Evolutionary conservation across 116 monocot species (phyloP).

Genomic region (Zostera marina): DNA sequence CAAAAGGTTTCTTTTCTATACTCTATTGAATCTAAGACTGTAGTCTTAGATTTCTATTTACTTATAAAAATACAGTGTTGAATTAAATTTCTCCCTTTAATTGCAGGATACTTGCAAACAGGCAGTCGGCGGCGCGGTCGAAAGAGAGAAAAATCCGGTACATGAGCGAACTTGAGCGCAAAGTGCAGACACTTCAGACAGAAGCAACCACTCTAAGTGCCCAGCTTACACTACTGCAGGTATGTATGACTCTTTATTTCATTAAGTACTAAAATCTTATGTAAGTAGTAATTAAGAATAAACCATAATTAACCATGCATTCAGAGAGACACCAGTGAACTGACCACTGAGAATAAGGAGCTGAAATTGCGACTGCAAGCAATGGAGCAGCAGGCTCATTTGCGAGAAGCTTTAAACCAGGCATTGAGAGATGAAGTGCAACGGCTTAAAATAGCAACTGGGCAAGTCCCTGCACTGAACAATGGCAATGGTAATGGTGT

Average conservation of each 20-base stretch:
- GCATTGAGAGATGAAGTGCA: constrained; percentile 72
- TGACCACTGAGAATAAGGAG: constrained; percentile 65
- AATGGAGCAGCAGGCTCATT: constrained; percentile 72
- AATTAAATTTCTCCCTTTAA: not conserved
- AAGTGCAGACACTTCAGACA: constrained; percentile 76
- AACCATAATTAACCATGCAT: too few relatives aligned
- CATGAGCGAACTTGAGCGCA: constrained; percentile 64
- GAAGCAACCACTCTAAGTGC: constrained; percentile 79
- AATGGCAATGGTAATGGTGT: constrained; percentile 16
- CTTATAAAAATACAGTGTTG: not conserved
- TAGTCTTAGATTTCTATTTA: not conserved
- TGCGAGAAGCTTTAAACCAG: constrained; percentile 73
- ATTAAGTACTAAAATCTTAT: not conserved
- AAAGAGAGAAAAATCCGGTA: constrained; percentile 76
- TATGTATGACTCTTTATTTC: constrained; percentile 5
- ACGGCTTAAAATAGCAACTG: constrained; percentile 63
- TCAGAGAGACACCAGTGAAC: constrained; percentile 58
- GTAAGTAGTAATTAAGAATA: too few relatives aligned
- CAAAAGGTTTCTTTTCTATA: constrained; percentile 18
- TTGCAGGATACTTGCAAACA: constrained; percentile 79
- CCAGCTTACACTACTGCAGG: constrained; percentile 72
- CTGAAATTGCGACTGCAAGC: constrained; percentile 69
- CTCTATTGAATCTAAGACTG: too few relatives aligned
- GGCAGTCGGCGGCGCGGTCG: constrained; percentile 88
- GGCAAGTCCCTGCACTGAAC: constrained; percentile 27